Evolutionary conservation across 495 filamentous ascomycete species (phyloP).

Genomic region (Aspergillus taichungensis): DNA sequence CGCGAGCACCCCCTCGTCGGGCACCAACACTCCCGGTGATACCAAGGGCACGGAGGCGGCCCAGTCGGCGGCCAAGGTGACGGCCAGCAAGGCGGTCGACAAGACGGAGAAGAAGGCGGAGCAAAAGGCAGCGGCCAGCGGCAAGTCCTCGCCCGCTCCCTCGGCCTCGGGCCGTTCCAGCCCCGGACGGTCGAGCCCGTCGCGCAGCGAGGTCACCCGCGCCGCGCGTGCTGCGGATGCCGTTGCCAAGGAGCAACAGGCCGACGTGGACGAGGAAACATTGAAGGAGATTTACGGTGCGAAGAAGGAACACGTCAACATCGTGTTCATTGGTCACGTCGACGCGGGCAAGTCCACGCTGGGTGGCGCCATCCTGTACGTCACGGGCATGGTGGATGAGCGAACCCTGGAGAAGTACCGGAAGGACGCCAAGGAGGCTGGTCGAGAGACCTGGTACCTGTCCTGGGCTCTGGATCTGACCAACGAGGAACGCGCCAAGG

Average conservation of each 20-base stretch:
- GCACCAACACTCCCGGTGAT: conserved; percentile 43
- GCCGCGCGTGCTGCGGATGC: conserved; percentile 65
- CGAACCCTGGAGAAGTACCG: conserved; percentile 97
- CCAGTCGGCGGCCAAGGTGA: conserved; percentile 55
- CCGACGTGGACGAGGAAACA: conserved; percentile 83
- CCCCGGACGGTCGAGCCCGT: conserved; percentile 47
- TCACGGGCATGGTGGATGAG: conserved; percentile 97
- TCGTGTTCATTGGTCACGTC: conserved; percentile 97
- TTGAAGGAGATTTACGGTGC: conserved; percentile 96
- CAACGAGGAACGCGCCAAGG: conserved; percentile 91
- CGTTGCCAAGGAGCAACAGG: conserved; percentile 77
- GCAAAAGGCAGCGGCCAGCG: conserved; percentile 42
- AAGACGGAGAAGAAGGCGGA: conserved; percentile 57
- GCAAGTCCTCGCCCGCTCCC: conserved; percentile 66
- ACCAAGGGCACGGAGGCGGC: conserved; percentile 43
- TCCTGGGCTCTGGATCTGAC: conserved; percentile 97
- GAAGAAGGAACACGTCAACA: conserved; percentile 79
- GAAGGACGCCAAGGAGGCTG: conserved; percentile 88
- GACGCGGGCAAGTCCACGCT: conserved; percentile 96
- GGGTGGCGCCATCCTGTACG: conserved; percentile 83
- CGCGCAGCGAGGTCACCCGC: conserved; percentile 40
- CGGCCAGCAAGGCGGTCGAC: conserved; percentile 73
- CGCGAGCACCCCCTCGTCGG: conserved; percentile 23
- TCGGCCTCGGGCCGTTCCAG: conserved; percentile 75
- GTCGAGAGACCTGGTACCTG: conserved; percentile 96